Percentiles rank a stretch among this genome's conserved stretches.
These are phyloP conservation scores for Moniliella sp. DNA, from an alignment of 1,284 basidiomycete genomes.

Conservation along the genomic window DNA sequence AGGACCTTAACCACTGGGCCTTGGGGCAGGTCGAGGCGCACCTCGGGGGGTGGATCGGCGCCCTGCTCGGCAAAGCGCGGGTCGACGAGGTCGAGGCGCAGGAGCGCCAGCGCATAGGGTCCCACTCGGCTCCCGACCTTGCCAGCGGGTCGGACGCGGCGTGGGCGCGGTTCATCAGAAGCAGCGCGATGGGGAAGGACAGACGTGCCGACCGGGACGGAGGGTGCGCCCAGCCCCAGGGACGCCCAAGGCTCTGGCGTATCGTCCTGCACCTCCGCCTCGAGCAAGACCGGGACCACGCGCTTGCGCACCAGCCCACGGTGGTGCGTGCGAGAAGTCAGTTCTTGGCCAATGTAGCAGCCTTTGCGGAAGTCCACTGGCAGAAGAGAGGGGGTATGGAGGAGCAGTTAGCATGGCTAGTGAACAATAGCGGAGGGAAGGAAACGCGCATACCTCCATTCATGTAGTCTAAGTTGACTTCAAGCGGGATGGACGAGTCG, in stretches of 20 bases:
- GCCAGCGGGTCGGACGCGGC: constrained; percentile 16
- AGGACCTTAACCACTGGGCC: no score
- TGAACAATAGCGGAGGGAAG: neutral
- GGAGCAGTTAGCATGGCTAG: constrained; percentile 3
- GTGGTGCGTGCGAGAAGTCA: constrained; percentile 87
- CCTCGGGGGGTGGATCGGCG: no score
- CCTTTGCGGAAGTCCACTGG: constrained; percentile 89
- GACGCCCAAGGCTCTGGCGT: constrained; percentile 6
- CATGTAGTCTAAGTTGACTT: constrained; percentile 80
- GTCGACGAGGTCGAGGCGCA: constrained; percentile 20
- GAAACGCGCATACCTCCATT: constrained; percentile 49
- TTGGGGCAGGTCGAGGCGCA: no score
- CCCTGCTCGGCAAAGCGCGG: no score
- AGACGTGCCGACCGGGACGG: neutral
- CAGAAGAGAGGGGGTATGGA: no score
- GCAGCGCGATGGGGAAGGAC: neutral
- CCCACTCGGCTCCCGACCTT: constrained; percentile 16
- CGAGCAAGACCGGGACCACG: constrained; percentile 49
- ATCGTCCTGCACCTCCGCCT: constrained; percentile 1
- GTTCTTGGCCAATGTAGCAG: constrained; percentile 90
- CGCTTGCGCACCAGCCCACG: constrained; percentile 79
- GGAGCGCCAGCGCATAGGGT: constrained; percentile 18
- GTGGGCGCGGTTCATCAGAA: constrained; percentile 1
- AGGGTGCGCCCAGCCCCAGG: constrained; percentile 7
- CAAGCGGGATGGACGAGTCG: constrained; percentile 63